These are phyloP conservation scores for Rosa persica DNA, from an alignment of 306 rosid genomes.

Conservation along the genomic window DNA sequence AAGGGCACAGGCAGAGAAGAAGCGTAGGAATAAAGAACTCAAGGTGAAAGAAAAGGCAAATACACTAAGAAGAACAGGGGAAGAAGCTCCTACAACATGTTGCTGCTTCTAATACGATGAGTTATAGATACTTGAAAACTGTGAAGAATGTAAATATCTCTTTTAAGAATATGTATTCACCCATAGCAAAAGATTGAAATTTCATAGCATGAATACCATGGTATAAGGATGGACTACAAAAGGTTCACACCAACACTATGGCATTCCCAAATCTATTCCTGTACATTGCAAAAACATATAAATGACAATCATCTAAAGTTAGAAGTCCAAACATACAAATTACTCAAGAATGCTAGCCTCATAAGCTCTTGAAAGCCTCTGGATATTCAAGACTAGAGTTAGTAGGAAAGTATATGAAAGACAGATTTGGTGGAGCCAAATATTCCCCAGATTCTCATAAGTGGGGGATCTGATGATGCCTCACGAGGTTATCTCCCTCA, in stretches of 20 bases:
- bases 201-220: neutral
- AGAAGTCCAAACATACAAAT: neutral
- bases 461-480: conserved; percentile 24
- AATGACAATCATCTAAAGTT: neutral
- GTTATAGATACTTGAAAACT: neutral
- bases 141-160: conserved; percentile 25
- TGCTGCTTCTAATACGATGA: conserved; percentile 50
- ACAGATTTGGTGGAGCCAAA: conserved; percentile 6
- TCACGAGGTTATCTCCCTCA: conserved; percentile 71
- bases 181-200: conserved; percentile 11
- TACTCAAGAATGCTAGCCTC: conserved; percentile 15
- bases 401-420: conserved; percentile 21
- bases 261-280: conserved; percentile 7
- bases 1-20: conserved; percentile 45
- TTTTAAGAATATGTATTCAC: conserved; percentile 18
- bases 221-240: neutral
- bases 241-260: neutral
- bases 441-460: conserved; percentile 14
- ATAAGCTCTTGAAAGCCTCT: conserved; percentile 24
- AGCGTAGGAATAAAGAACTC: conserved; percentile 36
- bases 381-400: conserved; percentile 9
- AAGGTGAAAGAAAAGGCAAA: conserved; percentile 58
- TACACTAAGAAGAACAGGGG: conserved; percentile 56
- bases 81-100: conserved; percentile 39
- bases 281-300: neutral